Conservation (phyloP, 306 rosid species). For the Fragaria vesca region DNA sequence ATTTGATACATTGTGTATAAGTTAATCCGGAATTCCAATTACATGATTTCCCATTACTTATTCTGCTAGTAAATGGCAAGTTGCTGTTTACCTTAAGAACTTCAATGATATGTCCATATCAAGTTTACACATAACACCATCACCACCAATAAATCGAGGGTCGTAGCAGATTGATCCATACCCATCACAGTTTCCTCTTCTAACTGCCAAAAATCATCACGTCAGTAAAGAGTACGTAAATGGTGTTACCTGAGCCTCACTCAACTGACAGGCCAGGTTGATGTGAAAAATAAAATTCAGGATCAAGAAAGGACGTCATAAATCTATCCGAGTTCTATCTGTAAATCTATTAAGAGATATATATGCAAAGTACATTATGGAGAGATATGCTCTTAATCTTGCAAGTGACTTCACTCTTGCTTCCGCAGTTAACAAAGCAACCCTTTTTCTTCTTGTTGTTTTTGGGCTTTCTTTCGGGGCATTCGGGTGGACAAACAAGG, state of each 20-base stretch:
- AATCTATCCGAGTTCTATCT: too few relatives aligned
- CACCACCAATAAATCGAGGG: conserved; percentile 75
- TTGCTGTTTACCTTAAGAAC: neutral
- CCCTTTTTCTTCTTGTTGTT: conserved; percentile 60
- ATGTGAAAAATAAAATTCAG: neutral
- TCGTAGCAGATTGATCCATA: conserved; percentile 72
- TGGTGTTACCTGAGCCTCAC: too few relatives aligned
- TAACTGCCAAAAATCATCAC: conserved; percentile 33
- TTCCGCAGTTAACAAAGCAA: conserved; percentile 56
- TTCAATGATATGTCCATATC: too few relatives aligned
- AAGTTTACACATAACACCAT: conserved; percentile 49
- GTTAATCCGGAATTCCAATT: neutral
- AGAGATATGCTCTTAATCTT: conserved; percentile 43
- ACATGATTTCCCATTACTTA: neutral
- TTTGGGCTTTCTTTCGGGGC: conserved; percentile 56
- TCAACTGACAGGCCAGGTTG: neutral
- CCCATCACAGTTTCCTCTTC: conserved; percentile 61
- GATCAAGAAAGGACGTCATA: neutral
- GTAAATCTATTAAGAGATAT: neutral
- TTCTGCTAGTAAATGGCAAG: neutral
- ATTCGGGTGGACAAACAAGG: conserved; percentile 51
- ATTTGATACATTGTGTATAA: too few relatives aligned
- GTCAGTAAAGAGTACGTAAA: neutral
- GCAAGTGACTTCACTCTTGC: conserved; percentile 80
- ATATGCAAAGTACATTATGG: neutral